A percentile compares a stretch with the other conserved stretches of the same genome.
phyloP scores from a whole-genome alignment of 805 yeast genomes.

The Hanseniaspora hatyaiensis region DNA sequence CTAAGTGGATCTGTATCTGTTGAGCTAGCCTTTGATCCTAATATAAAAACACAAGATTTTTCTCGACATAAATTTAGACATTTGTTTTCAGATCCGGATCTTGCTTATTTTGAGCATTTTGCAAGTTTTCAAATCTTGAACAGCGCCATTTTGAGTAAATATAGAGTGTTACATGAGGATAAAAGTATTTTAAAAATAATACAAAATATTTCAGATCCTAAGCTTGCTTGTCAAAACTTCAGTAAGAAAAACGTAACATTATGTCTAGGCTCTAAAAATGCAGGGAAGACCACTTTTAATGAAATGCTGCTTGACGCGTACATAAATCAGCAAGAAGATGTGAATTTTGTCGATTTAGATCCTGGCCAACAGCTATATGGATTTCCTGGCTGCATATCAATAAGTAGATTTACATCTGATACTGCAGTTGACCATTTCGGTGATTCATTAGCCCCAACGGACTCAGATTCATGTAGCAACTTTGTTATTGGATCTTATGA shows the following conservation, averaged over 20 bases:
- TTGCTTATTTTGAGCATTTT: background rate
- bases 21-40: background rate
- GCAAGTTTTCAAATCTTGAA: background rate
- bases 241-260: slow-evolving; percentile 16
- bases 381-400: slow-evolving; percentile 56
- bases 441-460: slow-evolving; percentile 22
- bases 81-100: background rate
- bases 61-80: background rate
- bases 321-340: slow-evolving; percentile 10
- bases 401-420: slow-evolving; percentile 26
- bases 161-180: background rate
- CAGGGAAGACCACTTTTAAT: slow-evolving; percentile 71
- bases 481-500: slow-evolving; percentile 8
- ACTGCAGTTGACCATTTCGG: slow-evolving; percentile 29
- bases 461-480: slow-evolving; percentile 19
- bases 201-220: background rate
- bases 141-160: background rate
- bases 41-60: background rate
- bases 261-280: slow-evolving; percentile 45
- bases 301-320: slow-evolving; percentile 39
- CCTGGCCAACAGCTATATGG: slow-evolving; percentile 83
- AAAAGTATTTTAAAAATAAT: no score
- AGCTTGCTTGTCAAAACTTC: background rate
- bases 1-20: background rate
- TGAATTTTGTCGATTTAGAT: slow-evolving; percentile 51